Evolutionary conservation across 116 monocot genomes (phyloP), one percentile per base, ranked within the genome.

Genomic region (Cymodocea nodosa): DNA sequence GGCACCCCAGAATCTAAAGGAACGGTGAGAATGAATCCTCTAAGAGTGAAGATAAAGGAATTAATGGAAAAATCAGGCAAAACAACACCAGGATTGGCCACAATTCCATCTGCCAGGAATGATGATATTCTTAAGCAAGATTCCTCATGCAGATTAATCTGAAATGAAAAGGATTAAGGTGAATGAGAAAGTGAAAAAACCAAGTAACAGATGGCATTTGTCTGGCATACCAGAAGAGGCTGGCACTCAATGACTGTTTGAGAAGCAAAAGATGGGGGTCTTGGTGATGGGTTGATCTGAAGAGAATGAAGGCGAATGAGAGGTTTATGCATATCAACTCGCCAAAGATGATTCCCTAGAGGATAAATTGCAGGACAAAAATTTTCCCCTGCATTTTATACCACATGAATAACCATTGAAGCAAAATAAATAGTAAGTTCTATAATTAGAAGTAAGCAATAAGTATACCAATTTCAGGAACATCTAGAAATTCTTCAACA

Each of bases 311-410:
- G 83, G 44, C 68, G 77, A 78, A 98, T 78, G 20, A 98, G 68
- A 75, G 98, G 98, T 74, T 73, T 71, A 19, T 65, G 72, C 37
- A 62, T 23, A 64, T 67, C 62, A 56, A 77, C 73, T 71, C 79
- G 68, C 76, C 76, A 78, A 30, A 62, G 73, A 50, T 82, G 44
- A 14, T 82, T 80, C 70, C 64, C 89, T 54, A 92, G 72, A 69
- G 98, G 98, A 89, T 92, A 92, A 53, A 98, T 98, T 59, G 88
- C 79, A 66, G 88, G 86, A 71, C 83, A 92, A 63, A 98, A 92
- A 66, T 87, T 87, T 68, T 92, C 71, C 52, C 77, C 98, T 89
- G 77, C 56, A 51, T 16, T 57, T 20, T 20, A 64, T 67, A n/a
- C 17, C 44, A 63, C 19, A 48, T 48, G n/a, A 18, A 30, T 48